A percentile compares a stretch with the other conserved stretches of the same genome.
These are phyloP conservation scores for Lepidium didymum DNA, from an alignment of 345 rosid species.

Conservation along the genomic window DNA sequence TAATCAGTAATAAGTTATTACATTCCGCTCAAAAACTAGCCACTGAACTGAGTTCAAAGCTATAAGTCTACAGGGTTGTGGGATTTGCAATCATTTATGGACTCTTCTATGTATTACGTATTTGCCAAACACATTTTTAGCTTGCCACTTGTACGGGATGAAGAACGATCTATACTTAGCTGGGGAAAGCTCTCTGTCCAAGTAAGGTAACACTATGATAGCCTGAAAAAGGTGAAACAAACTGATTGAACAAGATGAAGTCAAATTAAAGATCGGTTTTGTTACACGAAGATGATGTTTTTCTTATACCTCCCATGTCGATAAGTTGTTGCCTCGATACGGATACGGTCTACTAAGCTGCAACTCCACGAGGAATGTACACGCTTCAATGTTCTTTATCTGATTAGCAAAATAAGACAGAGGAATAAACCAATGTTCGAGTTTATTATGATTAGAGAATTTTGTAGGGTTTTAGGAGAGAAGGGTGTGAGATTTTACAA, in stretches of 20 bases:
- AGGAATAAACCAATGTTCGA: background rate
- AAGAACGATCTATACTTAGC: conserved; percentile 78
- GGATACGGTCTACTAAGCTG: conserved; percentile 72
- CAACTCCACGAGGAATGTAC: conserved; percentile 86
- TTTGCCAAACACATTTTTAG: conserved; percentile 83
- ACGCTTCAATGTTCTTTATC: conserved; percentile 56
- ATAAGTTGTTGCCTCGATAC: conserved; percentile 74
- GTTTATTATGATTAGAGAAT: background rate
- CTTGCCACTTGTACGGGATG: conserved; percentile 80
- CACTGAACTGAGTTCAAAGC: conserved; percentile 3
- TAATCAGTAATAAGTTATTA: background rate
- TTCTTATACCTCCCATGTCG: conserved; percentile 81
- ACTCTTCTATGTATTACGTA: conserved; percentile 60
- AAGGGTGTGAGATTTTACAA: conserved; percentile 33
- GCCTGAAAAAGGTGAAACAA: conserved; percentile 35
- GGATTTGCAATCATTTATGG: conserved; percentile 14
- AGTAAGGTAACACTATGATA: conserved; percentile 68
- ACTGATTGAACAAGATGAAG: background rate
- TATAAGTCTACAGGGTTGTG: background rate
- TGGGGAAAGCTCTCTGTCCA: conserved; percentile 91
- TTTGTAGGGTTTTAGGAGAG: background rate
- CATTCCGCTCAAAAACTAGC: background rate
- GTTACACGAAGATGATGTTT: background rate
- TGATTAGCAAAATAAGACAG: conserved; percentile 18
- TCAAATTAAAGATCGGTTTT: background rate